These are phyloP conservation scores for Aspergillus quadrilineatus DNA, from an alignment of 2,329 filamentous ascomycete genomes.

Conservation along the genomic window DNA sequence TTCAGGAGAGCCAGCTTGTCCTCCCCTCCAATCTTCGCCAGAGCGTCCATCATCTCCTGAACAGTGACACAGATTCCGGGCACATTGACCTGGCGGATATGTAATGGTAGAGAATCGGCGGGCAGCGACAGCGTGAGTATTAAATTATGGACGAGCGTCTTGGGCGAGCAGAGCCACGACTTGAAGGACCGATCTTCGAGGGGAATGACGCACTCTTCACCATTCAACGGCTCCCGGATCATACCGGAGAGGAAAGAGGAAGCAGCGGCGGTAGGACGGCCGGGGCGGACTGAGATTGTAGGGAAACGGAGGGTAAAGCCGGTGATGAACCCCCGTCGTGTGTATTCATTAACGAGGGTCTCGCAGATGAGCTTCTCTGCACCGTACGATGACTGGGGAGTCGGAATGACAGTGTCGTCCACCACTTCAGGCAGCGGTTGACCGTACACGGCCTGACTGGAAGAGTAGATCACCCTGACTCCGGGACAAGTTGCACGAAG, in stretches of 20 bases:
- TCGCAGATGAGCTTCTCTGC: conserved; percentile 64
- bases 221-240: conserved; percentile 62
- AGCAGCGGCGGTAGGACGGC: conserved; percentile 60
- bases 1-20: conserved; percentile 52
- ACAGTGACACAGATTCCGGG: conserved; percentile 56
- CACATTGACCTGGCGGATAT: conserved; percentile 57
- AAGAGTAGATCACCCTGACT: conserved; percentile 60
- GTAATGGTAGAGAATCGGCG: conserved; percentile 39
- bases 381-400: conserved; percentile 63
- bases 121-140: conserved; percentile 49
- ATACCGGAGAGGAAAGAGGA: conserved; percentile 63
- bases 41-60: conserved; percentile 56
- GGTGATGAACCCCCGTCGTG: conserved; percentile 58
- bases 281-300: conserved; percentile 61
- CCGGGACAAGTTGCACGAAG: conserved; percentile 53
- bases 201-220: conserved; percentile 53
- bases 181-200: conserved; percentile 53
- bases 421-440: conserved; percentile 56
- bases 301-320: conserved; percentile 61
- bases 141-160: conserved; percentile 55
- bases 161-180: conserved; percentile 57
- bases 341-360: conserved; percentile 63
- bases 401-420: conserved; percentile 53
- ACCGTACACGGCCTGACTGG: conserved; percentile 64
- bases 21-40: conserved; percentile 56